These are phyloP conservation scores for Trichoderma sp. DNA, from an alignment of 2,329 filamentous ascomycete genomes.

Conservation along the genomic window DNA sequence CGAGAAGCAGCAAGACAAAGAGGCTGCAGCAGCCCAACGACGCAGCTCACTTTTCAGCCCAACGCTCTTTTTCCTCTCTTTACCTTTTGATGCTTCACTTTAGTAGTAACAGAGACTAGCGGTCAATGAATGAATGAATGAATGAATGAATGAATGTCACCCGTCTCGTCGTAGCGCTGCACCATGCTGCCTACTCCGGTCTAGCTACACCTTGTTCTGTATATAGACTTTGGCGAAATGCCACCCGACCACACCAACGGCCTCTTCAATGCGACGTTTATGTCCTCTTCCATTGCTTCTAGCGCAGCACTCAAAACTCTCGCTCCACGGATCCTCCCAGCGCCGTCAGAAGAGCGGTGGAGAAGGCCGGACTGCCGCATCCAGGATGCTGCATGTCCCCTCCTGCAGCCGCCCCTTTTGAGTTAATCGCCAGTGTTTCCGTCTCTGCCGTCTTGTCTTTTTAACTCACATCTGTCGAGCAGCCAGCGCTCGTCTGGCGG, in stretches of 20 bases:
- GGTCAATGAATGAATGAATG: neutral
- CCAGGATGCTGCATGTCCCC: neutral
- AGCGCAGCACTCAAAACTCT: neutral
- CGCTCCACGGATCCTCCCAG: neutral
- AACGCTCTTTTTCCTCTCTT: neutral
- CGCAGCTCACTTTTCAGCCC: constrained; percentile 12
- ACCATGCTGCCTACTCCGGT: neutral
- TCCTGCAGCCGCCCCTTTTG: constrained; percentile 8
- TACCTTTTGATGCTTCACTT: neutral
- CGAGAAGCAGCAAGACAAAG: neutral
- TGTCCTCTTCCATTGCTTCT: neutral
- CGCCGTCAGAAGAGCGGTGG: constrained; percentile 18
- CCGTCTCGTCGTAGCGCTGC: neutral
- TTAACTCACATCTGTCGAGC: neutral
- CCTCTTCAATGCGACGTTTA: neutral
- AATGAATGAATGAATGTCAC: neutral
- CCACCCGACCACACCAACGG: neutral
- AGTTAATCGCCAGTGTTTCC: neutral
- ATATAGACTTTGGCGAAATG: neutral
- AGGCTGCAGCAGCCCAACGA: neutral
- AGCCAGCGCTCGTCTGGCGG: neutral
- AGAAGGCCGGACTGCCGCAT: constrained; percentile 11
- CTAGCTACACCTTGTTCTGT: neutral
- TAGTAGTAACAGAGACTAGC: neutral
- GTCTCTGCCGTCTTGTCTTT: neutral